These are phyloP conservation scores for Chara braunii DNA, from an alignment of 139 green algal species.

Conservation along the genomic window DNA sequence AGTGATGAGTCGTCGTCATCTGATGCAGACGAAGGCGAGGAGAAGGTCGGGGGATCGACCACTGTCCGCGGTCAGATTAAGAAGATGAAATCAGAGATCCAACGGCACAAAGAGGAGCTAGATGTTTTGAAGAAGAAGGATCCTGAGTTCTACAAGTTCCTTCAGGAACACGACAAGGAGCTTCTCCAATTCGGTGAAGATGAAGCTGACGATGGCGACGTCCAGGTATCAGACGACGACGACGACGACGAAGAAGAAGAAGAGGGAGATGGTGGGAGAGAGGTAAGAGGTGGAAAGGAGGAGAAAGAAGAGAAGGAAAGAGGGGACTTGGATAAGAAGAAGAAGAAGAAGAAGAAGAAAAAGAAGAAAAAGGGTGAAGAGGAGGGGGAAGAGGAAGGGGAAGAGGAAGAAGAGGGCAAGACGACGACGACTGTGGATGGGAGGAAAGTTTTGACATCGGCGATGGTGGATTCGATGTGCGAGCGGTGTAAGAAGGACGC, in stretches of 20 bases:
- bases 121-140: slow-evolving; percentile 69
- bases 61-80: slow-evolving; percentile 22
- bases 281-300: background rate
- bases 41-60: background rate
- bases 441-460: slow-evolving; percentile 50
- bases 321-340: background rate
- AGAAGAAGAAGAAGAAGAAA: slow-evolving; percentile 25
- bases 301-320: slow-evolving; percentile 2
- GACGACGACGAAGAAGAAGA: slow-evolving; percentile 42
- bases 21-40: slow-evolving; percentile 4
- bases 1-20: too few species aligned
- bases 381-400: slow-evolving; percentile 24
- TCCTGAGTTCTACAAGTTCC: slow-evolving; percentile 88
- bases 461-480: slow-evolving; percentile 65
- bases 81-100: slow-evolving; percentile 18
- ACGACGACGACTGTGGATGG: slow-evolving; percentile 31
- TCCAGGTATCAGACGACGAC: slow-evolving; percentile 9
- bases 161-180: slow-evolving; percentile 71
- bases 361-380: slow-evolving; percentile 45
- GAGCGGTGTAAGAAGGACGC: slow-evolving; percentile 22
- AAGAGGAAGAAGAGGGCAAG: slow-evolving; percentile 46
- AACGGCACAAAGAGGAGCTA: slow-evolving; percentile 63
- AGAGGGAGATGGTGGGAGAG: slow-evolving; percentile 13
- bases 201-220: slow-evolving; percentile 50
- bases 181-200: slow-evolving; percentile 71